Base-by-base conservation (phyloP, 208 protist genomes). In the Wallacemonas sp. region DNA sequence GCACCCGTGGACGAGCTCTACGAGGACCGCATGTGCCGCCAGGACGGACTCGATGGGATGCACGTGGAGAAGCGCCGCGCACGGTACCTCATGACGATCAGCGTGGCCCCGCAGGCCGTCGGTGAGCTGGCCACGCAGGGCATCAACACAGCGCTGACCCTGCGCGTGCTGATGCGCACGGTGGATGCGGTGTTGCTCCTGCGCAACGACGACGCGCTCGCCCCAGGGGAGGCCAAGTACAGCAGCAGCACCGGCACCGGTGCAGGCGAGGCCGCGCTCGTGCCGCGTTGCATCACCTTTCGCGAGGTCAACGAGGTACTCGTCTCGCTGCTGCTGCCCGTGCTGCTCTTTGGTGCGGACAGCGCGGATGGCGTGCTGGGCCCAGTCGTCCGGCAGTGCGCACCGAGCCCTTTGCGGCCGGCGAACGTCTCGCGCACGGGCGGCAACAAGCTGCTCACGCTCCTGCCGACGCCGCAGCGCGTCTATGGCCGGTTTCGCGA, bases 291-390 rank as follows among this genome's bases (percentile, higher is more conserved):
- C 67, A 44, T 71, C 20, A 94, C 91, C 16, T 96, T 93, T 70
- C 81, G 83, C 50, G 84, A 94, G 67, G 82, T 77, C 2, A 96
- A 96, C 57, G 87, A 93, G 74, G 75, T 92, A 4, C 77, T 96
- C 22, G 81, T 93, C 2, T 71, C 85, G 29, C 49, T 91, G 42
- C 64, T 96, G 48, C 74, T 94, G 49, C 87, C 91, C 4, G 63
- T 96, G 25, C 54, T 96, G 28, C 38, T 72, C 18, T 93, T 91
- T 62, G 87, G 90, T 25, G 28, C 61, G 32, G 25, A 22, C 33
- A 61, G 44, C 32, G 39, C 31, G 32, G 2, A 63, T 57, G 61
- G 70, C 29, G 54, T 44, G 46, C 50, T 89, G 26, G 67, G 65
- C 5, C 65, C 64, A 0, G 72, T 93, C 26, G 70, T 91, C 2